Evolutionary conservation across 306 rosid genomes (phyloP).

Genomic region (Begonia loranthoides): DNA sequence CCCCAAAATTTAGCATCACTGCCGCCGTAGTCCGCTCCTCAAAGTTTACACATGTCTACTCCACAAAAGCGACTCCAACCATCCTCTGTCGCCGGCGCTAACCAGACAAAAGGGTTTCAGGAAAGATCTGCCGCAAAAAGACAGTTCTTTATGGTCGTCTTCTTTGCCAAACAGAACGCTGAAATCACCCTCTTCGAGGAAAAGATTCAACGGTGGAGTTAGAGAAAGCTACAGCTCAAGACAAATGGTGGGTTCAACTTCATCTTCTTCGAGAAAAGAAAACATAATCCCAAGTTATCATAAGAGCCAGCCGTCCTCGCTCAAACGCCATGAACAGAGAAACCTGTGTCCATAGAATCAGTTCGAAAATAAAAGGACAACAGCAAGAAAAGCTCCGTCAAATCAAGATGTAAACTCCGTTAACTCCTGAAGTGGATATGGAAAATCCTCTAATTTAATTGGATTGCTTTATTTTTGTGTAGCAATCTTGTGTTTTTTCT

Average conservation of each 20-base stretch:
- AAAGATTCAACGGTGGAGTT: slow-evolving; percentile 24
- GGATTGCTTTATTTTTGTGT: too few relatives aligned
- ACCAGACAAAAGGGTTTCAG: slow-evolving; percentile 64
- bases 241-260: slow-evolving; percentile 6
- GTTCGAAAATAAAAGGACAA: slow-evolving; percentile 47
- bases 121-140: slow-evolving; percentile 25
- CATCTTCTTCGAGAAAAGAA: slow-evolving; percentile 22
- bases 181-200: slow-evolving; percentile 56
- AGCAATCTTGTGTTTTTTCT: slow-evolving; percentile 59
- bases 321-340: slow-evolving; percentile 36
- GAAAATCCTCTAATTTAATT: too few relatives aligned
- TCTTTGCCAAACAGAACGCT: slow-evolving; percentile 15
- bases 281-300: slow-evolving; percentile 10
- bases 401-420: slow-evolving; percentile 17
- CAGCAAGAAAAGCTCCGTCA: slow-evolving; percentile 33
- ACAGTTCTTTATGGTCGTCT: slow-evolving; percentile 8
- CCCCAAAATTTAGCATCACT: too few relatives aligned
- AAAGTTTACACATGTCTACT: slow-evolving; percentile 4
- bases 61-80: slow-evolving; percentile 56
- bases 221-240: slow-evolving; percentile 21
- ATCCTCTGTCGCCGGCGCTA: slow-evolving; percentile 32
- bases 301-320: slow-evolving; percentile 14
- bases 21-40: slow-evolving; percentile 11
- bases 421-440: slow-evolving; percentile 35
- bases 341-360: slow-evolving; percentile 17